phyloP scores from a whole-genome alignment of 768 basidiomycete genomes.

The Hirschioporus abietinus region DNA sequence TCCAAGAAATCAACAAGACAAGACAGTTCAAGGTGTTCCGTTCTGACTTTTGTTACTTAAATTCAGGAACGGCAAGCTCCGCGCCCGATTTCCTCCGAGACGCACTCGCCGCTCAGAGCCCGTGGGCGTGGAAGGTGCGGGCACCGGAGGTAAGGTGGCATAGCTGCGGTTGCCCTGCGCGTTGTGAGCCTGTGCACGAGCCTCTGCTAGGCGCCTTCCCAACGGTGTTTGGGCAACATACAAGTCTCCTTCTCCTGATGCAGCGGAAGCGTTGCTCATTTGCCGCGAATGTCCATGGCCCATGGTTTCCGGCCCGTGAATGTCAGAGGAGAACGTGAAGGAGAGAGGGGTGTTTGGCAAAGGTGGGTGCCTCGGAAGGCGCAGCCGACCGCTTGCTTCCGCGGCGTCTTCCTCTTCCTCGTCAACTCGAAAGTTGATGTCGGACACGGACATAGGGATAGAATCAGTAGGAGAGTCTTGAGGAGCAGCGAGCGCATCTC shows the following conservation, averaged over 20 bases:
- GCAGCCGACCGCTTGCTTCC: constrained; percentile 6
- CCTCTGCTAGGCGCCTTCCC: background rate
- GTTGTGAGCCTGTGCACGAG: background rate
- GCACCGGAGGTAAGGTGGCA: background rate
- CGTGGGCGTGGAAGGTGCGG: background rate
- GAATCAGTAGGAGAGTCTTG: constrained; percentile 50
- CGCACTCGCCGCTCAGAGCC: background rate
- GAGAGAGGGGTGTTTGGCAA: constrained; percentile 16
- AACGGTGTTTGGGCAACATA: background rate
- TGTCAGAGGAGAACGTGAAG: constrained; percentile 9
- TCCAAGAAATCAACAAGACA: background rate
- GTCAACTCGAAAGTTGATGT: constrained; percentile 37
- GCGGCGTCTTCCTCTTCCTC: background rate
- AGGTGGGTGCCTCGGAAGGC: constrained; percentile 21
- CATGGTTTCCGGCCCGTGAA: background rate
- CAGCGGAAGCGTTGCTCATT: background rate
- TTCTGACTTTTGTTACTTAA: background rate
- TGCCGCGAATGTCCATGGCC: background rate
- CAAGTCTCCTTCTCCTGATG: background rate
- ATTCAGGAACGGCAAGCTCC: background rate
- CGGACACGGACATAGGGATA: constrained; percentile 50
- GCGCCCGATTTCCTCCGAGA: background rate
- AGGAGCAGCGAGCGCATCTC: constrained; percentile 4
- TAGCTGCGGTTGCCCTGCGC: background rate
- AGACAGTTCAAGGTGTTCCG: background rate